Conservation (phyloP, 164 flowering plant genomes). For the Houttuynia cordata region DNA sequence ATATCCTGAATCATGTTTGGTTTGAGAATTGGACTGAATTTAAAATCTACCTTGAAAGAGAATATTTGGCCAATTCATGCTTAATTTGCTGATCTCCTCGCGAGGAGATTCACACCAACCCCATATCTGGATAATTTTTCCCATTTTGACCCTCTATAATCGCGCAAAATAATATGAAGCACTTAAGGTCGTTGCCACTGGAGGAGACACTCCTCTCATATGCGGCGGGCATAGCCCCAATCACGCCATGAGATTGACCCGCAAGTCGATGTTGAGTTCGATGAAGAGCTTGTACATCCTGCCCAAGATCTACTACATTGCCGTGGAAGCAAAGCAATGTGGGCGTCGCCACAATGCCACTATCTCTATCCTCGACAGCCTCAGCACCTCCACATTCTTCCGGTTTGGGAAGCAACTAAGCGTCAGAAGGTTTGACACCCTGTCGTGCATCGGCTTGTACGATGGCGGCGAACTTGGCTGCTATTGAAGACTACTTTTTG, state of each 20-base stretch:
- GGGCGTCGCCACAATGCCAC: conserved; percentile 74
- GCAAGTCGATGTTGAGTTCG: conserved; percentile 69
- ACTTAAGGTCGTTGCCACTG: no score
- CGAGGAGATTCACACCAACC: no score
- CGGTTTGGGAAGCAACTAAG: conserved; percentile 64
- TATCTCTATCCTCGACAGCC: conserved; percentile 58
- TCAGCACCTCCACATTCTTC: conserved; percentile 73
- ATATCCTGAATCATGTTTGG: no score
- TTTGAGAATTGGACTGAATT: no score
- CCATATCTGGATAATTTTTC: no score
- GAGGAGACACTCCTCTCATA: no score
- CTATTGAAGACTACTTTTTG: conserved; percentile 98
- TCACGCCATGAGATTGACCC: conserved; percentile 89
- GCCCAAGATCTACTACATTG: conserved; percentile 93
- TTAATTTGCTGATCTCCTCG: no score
- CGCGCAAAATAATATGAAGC: no score
- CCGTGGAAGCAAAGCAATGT: conserved; percentile 90
- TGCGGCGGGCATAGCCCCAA: no score
- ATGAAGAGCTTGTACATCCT: conserved; percentile 93
- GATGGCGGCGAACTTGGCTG: conserved; percentile 91
- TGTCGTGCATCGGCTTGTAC: conserved; percentile 59
- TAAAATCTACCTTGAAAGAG: no score
- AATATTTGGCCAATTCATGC: no score
- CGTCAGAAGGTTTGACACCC: conserved; percentile 42
- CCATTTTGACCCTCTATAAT: no score